Evolutionary conservation across 2,329 filamentous ascomycete species (phyloP), one percentile per base, ranked within the genome.

Genomic region (Fusarium denticulatum): DNA sequence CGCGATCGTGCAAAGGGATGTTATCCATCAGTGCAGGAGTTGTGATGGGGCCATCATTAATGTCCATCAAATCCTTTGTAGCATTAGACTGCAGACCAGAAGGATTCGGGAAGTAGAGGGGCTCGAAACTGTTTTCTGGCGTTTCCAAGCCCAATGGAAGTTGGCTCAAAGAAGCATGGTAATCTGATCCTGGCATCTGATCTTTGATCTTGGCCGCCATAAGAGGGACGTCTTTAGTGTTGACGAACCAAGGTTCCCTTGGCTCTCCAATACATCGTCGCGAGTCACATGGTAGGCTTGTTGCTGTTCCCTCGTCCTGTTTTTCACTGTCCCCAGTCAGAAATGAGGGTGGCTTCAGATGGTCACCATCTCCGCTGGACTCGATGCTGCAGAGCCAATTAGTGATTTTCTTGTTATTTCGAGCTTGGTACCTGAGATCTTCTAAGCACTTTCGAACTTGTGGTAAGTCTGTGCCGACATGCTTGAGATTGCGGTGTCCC

Each of bases 21-120:
- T 24, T 30, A 47, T 76, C 75, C 71, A 77, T 69, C 20, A 77
- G 46, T 2, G 64, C 62, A 1, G 68, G 70, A 12, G 28, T 66
- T n/a, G 37, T 8, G 30, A 77, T 64, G 14, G 55, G 66, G 5
- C 22, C 62, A 20, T 67, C 72, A 30, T 49, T 28, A 20, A 36
- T 36, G 43, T 77, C 76, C 64, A 77, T 74, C 45, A 77, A 47
- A 47, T 71, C 56, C 16, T 28, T 40, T 26, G 15, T 46, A 32
- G 8, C 45, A 50, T 26, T 67, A 26, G 20, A 61, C 28, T 30
- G 32, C 26, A 34, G 50, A 34, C 28, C 34, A 53, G 64, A 53
- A 69, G 67, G 7, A 47, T 52, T 42, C 20, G 26, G 20, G 28
- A 55, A 42, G 15, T 20, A 13, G 50, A 40, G 11, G 36, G 28